Evolutionary conservation across 1,284 basidiomycete species (phyloP), one percentile per base, ranked within the genome.

Genomic region (Coriolopsis trogii): DNA sequence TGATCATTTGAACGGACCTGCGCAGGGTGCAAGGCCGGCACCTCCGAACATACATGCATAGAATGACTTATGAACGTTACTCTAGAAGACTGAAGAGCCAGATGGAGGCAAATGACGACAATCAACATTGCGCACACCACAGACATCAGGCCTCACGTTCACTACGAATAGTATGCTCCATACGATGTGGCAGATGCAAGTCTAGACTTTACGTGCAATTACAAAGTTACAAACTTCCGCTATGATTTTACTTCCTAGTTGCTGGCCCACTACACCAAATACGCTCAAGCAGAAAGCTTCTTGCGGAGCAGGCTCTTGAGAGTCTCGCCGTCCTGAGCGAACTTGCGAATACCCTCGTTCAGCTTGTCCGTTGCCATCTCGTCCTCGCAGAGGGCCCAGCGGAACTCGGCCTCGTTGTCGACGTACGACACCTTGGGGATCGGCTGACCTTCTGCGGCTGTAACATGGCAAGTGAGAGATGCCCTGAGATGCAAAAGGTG

Each of bases 321-420:
- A 8, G 92, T 87, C 67, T 87, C 82, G 53, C 94, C 94, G 70
- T 98, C 96, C 77, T 93, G 93, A 56, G 94, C 95, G 70, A 99
- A 99, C 75, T 94, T 94, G 76, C 85, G 87, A 79, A 98, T 97
- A 67, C 96, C 96, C 78, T 98, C 95, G 74, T 97, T 92, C 48
- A 93, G 77, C 78, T 98, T 97, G 73, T 96, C 94, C 67, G 93
- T 95, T 12, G 95, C 94, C 94, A 97, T 97, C 70, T 81, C 75
- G 72, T 98, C 94, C 66, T 92, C 82, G 68, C 97, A 85, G 47
- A 99, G 87, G 13, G 82, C 69, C 93, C 94, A 97, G 63, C 93
- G 87, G 89, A 99, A 99, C 68, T 93, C 91, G 58, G 95, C 76
- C 81, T 99, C 93, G 78, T 98, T 85, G 80, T 98, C 83, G 69